A percentile compares a stretch with the other conserved stretches of the same genome.
Evolutionary conservation across 768 basidiomycete species (phyloP).

Genomic region (Hortiboletus flavorubellus): DNA sequence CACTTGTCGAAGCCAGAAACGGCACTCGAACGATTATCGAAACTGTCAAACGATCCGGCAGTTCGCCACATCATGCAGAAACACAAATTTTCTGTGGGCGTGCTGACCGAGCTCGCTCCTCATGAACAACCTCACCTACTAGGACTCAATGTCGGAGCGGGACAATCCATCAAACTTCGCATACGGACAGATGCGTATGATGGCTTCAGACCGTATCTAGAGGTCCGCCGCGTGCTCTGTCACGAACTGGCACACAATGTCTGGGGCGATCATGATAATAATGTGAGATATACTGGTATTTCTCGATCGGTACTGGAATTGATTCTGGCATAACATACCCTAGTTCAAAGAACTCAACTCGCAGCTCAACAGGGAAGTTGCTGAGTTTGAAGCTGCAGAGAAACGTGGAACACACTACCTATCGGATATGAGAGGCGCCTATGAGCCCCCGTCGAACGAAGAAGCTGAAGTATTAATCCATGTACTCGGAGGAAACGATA

Average conservation of each 20-base stretch:
- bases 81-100: conserved; percentile 64
- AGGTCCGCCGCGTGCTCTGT: conserved; percentile 65
- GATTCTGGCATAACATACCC: neutral
- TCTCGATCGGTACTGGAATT: neutral
- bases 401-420: conserved; percentile 55
- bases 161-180: conserved; percentile 63
- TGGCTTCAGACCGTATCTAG: conserved; percentile 64
- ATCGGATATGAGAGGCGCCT: conserved; percentile 32
- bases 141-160: conserved; percentile 63
- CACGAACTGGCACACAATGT: conserved; percentile 79
- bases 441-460: conserved; percentile 52
- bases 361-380: conserved; percentile 67
- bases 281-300: conserved; percentile 42
- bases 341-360: conserved; percentile 77
- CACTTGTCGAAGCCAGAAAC: conserved; percentile 63
- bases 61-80: conserved; percentile 67
- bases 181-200: conserved; percentile 69
- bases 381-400: conserved; percentile 57
- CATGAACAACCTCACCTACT: conserved; percentile 69
- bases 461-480: conserved; percentile 53
- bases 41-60: conserved; percentile 66
- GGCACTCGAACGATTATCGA: conserved; percentile 52
- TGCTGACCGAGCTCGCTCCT: conserved; percentile 75
- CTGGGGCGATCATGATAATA: conserved; percentile 68
- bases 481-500: conserved; percentile 50